These are phyloP conservation scores for Talaromyces verruculosus DNA, from an alignment of 2,329 filamentous ascomycete genomes.

Conservation along the genomic window DNA sequence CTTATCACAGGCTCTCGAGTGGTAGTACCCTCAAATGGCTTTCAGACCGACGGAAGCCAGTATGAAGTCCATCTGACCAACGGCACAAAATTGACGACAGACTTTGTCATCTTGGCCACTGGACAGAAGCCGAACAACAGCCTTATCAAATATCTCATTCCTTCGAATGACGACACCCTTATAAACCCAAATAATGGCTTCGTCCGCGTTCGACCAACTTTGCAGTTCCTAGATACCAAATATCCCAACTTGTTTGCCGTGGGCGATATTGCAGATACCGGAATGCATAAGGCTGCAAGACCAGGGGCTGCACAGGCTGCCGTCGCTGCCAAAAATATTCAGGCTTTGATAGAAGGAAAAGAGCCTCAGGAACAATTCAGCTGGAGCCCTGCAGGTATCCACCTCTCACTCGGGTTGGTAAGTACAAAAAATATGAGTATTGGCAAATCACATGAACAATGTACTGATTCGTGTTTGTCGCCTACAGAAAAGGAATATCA, in stretches of 20 bases:
- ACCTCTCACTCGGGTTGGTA: constrained; percentile 38
- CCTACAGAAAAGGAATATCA: constrained; percentile 37
- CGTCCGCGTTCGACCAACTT: constrained; percentile 34
- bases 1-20: constrained; percentile 35
- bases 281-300: constrained; percentile 37
- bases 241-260: constrained; percentile 38
- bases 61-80: constrained; percentile 35
- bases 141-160: constrained; percentile 36
- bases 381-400: constrained; percentile 34
- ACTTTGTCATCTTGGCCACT: constrained; percentile 49
- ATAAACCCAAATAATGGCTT: constrained; percentile 38
- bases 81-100: constrained; percentile 34
- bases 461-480: background rate
- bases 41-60: constrained; percentile 28
- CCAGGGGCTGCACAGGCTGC: constrained; percentile 35
- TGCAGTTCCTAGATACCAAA: constrained; percentile 35
- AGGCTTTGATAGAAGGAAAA: constrained; percentile 33
- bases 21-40: constrained; percentile 29
- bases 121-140: constrained; percentile 51
- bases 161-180: constrained; percentile 28
- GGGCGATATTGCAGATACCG: constrained; percentile 40
- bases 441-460: background rate
- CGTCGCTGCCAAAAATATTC: constrained; percentile 37
- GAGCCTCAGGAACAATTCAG: constrained; percentile 29
- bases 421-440: constrained; percentile 18